phyloP scores from a whole-genome alignment of 108 stramenopile genomes.

The Conticribra weissflogii region DNA sequence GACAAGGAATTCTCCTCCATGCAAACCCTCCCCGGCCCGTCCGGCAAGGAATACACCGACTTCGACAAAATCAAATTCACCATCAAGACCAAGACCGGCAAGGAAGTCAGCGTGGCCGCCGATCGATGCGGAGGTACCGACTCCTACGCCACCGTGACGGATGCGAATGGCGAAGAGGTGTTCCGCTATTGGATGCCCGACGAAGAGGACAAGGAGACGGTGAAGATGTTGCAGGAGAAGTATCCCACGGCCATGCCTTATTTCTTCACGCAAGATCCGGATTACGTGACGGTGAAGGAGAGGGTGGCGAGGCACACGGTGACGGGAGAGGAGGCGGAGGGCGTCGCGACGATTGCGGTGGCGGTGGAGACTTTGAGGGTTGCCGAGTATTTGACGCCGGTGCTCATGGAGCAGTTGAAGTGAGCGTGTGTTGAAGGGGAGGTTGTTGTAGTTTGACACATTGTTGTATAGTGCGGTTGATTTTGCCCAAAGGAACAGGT shows the following conservation, averaged over 20 bases:
- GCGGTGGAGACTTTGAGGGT: conserved; percentile 91
- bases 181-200: conserved; percentile 92
- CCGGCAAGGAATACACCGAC: conserved; percentile 81
- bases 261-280: conserved; percentile 90
- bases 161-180: conserved; percentile 74
- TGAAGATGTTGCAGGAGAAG: conserved; percentile 60
- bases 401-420: conserved; percentile 79
- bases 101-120: conserved; percentile 79
- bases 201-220: conserved; percentile 83
- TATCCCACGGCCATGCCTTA: conserved; percentile 94
- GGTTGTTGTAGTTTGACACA: no score
- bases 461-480: no score
- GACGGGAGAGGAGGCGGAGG: conserved; percentile 73
- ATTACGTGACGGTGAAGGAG: conserved; percentile 93
- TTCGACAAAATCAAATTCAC: conserved; percentile 95
- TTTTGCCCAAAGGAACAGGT: no score
- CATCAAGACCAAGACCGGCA: conserved; percentile 92
- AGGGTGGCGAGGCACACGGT: conserved; percentile 80
- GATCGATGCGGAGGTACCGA: conserved; percentile 89
- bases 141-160: conserved; percentile 82
- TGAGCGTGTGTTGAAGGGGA: no score
- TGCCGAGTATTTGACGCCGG: conserved; percentile 86
- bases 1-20: conserved; percentile 87
- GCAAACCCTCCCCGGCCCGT: conserved; percentile 82
- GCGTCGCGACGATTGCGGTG: conserved; percentile 85